Base-by-base conservation (phyloP, 164 flowering plant genomes). In the Platanus orientalis region DNA sequence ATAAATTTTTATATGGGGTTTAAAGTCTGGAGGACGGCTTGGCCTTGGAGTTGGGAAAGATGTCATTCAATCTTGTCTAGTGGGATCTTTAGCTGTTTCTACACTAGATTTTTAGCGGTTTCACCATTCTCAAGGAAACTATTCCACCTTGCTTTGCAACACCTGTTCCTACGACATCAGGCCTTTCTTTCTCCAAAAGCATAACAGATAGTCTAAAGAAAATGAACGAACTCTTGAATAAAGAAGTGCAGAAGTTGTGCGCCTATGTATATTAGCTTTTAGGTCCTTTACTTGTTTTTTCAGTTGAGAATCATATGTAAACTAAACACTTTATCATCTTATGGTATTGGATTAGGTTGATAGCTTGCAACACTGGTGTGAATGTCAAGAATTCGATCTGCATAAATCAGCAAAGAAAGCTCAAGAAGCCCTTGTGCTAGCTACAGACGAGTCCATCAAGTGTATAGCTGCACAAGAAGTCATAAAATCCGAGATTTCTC, bases 131-230 rank as follows among this genome's bases (percentile, higher is more conserved):
- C 97, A 12, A 83, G 97, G 70, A 89, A 78, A 74, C 93, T 32
- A 94, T 97, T 73, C 99, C 99, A 4, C 99, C 99, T 20, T 90
- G 96, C 50, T 94, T 95, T 49, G 93, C 89, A 17, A 94, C 99
- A 26, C 99, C 99, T 20, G 75, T n/a, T n/a, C n/a, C n/a, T n/a
- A n/a, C n/a, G n/a, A n/a, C n/a, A n/a, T n/a, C n/a, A n/a, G n/a
- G n/a, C n/a, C n/a, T n/a, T n/a, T n/a, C n/a, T n/a, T n/a, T n/a
- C n/a, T n/a, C n/a, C n/a, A n/a, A n/a, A n/a, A 83, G 89, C 67
- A 76, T 89, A 27, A 44, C 92, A 20, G 99, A 94, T 69, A 85
- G 99, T 77, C 81, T 94, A 73, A 89, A 82, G 79, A 94, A 86
- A 79, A 89, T 96, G 19, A 94, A 94, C 77, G 99, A 94, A 62